Evolutionary conservation across 106 monocot genomes (phyloP).

Genomic region (Narthecium ossifragum): DNA sequence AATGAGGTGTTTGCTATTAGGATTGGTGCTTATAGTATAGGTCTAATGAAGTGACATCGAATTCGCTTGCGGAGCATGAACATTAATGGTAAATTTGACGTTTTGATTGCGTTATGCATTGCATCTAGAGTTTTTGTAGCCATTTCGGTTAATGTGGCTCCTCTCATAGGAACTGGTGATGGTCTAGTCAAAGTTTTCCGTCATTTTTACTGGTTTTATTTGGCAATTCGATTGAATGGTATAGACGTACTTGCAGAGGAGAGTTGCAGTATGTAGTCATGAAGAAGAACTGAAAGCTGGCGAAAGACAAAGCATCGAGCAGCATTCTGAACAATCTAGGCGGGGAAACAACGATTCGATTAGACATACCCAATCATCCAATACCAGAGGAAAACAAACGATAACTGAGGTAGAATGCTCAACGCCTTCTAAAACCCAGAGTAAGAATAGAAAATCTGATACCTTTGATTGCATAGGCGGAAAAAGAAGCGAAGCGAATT

Average conservation of each 20-base stretch:
- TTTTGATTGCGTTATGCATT: neutral
- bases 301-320: constrained; percentile 2
- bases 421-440: neutral
- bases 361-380: constrained; percentile 6
- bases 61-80: too few species aligned
- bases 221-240: neutral
- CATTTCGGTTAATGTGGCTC: neutral
- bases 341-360: constrained; percentile 5
- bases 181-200: neutral
- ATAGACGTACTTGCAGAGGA: neutral
- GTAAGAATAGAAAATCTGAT: neutral
- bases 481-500: constrained; percentile 68
- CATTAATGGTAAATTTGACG: too few species aligned
- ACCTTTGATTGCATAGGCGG: constrained; percentile 36
- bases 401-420: constrained; percentile 52
- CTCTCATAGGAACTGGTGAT: neutral
- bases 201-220: neutral
- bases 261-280: neutral
- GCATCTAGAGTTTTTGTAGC: neutral
- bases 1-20: neutral
- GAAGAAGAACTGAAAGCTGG: neutral
- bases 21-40: neutral
- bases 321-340: constrained; percentile 8
- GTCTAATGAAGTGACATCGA: neutral
- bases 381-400: constrained; percentile 29